Evolutionary conservation across 768 basidiomycete genomes (phyloP).

Genomic region (Boletus tomentosulus): DNA sequence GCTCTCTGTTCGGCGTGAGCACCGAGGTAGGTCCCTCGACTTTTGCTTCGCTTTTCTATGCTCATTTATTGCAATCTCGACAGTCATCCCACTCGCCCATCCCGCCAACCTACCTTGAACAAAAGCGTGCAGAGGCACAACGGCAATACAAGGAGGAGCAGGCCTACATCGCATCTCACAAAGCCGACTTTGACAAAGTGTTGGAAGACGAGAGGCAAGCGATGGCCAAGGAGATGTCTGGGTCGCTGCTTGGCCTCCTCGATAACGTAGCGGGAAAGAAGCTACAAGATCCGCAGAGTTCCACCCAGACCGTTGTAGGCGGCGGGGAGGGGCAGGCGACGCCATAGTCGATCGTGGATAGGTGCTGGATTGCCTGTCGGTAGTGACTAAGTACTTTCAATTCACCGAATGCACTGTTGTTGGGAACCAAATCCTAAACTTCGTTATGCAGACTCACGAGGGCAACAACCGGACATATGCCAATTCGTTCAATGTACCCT

Average conservation of each 20-base stretch:
- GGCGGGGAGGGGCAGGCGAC: slow-evolving; percentile 10
- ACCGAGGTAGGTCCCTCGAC: slow-evolving; percentile 25
- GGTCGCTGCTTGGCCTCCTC: slow-evolving; percentile 35
- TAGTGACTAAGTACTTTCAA: too few species aligned
- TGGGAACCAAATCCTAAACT: too few species aligned
- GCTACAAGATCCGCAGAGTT: slow-evolving; percentile 1
- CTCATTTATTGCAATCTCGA: background rate
- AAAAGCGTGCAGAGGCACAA: slow-evolving; percentile 49
- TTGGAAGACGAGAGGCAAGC: slow-evolving; percentile 51
- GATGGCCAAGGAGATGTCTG: slow-evolving; percentile 45
- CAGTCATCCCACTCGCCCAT: slow-evolving; percentile 30
- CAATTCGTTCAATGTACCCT: slow-evolving; percentile 59
- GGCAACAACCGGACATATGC: too few species aligned
- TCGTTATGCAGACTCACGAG: too few species aligned
- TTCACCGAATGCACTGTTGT: too few species aligned
- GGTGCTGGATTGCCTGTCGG: slow-evolving; percentile 8
- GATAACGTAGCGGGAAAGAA: slow-evolving; percentile 25
- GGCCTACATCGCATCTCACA: slow-evolving; percentile 48
- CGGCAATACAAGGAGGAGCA: slow-evolving; percentile 49
- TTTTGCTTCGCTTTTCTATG: background rate
- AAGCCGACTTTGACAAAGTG: slow-evolving; percentile 44
- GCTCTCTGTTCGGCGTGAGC: slow-evolving; percentile 38
- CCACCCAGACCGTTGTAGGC: slow-evolving; percentile 5
- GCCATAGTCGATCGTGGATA: background rate
- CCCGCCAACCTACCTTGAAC: slow-evolving; percentile 50